Percentiles rank a stretch among this genome's conserved stretches.
These are phyloP conservation scores for Aspergillus diversus DNA, from an alignment of 495 filamentous ascomycete genomes.

Conservation along the genomic window DNA sequence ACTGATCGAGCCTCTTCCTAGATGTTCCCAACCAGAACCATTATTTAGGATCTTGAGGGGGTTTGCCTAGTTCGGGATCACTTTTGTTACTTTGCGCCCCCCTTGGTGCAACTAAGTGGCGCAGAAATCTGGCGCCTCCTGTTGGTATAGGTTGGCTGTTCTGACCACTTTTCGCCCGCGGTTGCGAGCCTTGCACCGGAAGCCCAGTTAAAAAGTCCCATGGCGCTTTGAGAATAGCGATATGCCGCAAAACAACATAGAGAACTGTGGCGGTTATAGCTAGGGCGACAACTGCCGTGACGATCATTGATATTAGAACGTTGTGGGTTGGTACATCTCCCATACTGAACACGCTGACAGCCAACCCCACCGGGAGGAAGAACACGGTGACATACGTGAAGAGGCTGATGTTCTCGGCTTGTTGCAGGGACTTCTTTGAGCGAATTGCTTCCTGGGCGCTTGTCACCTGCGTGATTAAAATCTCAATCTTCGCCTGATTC, in stretches of 20 bases:
- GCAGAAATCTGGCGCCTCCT: no score
- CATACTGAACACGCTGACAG: constrained; percentile 26
- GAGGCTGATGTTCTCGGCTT: constrained; percentile 24
- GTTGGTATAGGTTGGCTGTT: no score
- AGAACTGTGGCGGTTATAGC: constrained; percentile 1
- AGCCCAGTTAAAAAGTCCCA: no score
- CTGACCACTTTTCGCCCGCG: no score
- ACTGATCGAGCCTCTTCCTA: no score
- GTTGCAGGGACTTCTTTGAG: constrained; percentile 19
- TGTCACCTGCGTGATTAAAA: constrained; percentile 20
- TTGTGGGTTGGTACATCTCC: constrained; percentile 8
- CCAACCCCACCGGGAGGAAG: constrained; percentile 25
- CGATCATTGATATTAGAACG: constrained; percentile 14
- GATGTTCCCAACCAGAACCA: no score
- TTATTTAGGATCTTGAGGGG: no score
- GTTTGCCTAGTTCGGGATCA: no score
- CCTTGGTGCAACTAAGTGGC: no score
- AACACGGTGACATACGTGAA: constrained; percentile 28
- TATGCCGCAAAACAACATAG: constrained; percentile 5
- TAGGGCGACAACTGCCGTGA: constrained; percentile 11
- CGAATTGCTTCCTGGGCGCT: constrained; percentile 25
- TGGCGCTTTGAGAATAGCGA: no score
- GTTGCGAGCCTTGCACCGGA: no score
- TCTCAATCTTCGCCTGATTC: constrained; percentile 19
- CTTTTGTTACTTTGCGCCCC: no score